Base-by-base conservation (phyloP, 2,329 filamentous ascomycete genomes). In the Paramyrothecium sp. region DNA sequence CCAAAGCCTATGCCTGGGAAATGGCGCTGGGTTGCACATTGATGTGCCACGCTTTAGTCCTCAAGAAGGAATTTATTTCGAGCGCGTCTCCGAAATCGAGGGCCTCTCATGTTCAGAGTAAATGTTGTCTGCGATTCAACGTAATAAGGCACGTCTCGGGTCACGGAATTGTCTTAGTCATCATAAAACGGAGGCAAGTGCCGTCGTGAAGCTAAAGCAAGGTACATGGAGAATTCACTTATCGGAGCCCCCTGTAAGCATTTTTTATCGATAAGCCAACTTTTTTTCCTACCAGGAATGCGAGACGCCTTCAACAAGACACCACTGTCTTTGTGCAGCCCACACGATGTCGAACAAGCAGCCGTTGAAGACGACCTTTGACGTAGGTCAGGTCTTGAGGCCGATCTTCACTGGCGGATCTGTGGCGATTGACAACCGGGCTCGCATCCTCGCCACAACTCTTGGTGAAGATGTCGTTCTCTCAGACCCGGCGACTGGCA, bases 371-470 rank as follows among this genome's bases (percentile, higher is more conserved):
- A 97, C 92, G 57, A 97, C 94, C 3, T 99, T 97, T 73, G 91
- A 96, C 69, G 85, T 89, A 58, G 84, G 84, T 63, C 87, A 89
- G 68, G 90, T 92, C 51, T 90, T 99, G 56, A 90, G 92, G 66
- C 95, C 95, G 20, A 94, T 98, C 53, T 97, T 95, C 71, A 97
- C 94, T 2, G 95, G 95, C 55, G 95, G 95, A 48, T 89, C 90
- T 63, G 87, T 96, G 58, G 87, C 91, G 30, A 83, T 98, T 60
- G 92, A 94, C 78, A 85, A 88, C 72, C 86, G 86, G 75, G 92
- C 92, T 54, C 85, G 86, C 66, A 85, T 98, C 61, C 82, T 99
- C 55, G 94, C 92, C 48, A 92, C 92, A 22, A 92, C 90, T 38
- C 78, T 98, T n/a, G 92, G 91, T 38, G 95, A 99, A 72, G 92